Conservation (phyloP, 805 yeast genomes). For the Zygosaccharomyces bailii region DNA sequence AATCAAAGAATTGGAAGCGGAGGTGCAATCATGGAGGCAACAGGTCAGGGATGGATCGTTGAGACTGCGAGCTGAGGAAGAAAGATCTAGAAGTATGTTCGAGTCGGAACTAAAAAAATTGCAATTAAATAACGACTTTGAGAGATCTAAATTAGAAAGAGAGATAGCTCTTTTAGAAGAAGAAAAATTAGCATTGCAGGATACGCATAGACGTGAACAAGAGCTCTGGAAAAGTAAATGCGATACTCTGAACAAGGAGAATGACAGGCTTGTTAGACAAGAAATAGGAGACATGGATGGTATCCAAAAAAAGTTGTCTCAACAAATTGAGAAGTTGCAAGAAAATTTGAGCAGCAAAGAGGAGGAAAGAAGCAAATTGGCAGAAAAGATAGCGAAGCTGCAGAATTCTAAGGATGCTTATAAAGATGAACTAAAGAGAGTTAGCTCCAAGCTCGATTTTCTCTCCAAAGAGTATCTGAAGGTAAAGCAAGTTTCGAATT, state of each 20-base stretch:
- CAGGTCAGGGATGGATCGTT: constrained; percentile 8
- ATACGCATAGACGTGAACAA: constrained; percentile 19
- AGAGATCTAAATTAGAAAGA: constrained; percentile 16
- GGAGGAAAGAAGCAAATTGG: constrained; percentile 14
- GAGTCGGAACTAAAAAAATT: constrained; percentile 13
- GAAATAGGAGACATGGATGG: constrained; percentile 16
- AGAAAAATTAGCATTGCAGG: constrained; percentile 18
- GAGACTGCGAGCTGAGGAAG: constrained; percentile 6
- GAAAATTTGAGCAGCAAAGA: constrained; percentile 12
- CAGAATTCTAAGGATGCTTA: constrained; percentile 27
- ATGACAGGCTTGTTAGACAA: constrained; percentile 16
- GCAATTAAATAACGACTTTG: constrained; percentile 15
- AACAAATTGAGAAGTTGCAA: constrained; percentile 18
- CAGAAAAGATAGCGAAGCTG: constrained; percentile 26
- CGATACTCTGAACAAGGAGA: constrained; percentile 19
- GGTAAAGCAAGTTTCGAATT: constrained; percentile 10
- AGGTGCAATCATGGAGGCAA: constrained; percentile 1
- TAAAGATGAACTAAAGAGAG: constrained; percentile 34
- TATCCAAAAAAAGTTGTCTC: constrained; percentile 12
- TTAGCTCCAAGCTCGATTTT: constrained; percentile 30
- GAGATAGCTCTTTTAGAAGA: constrained; percentile 18
- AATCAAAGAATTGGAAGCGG: constrained; percentile 12
- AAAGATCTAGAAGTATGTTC: constrained; percentile 9
- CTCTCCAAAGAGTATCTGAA: constrained; percentile 27
- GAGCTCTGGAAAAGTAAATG: constrained; percentile 18